phyloP scores from a whole-genome alignment of 345 rosid species.

The Citrus sinensis region DVS_A1.0 CM039163.1:33341001-33341500 shows the following conservation, averaged over 20 bases:
- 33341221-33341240: neutral
- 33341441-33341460: too few relatives aligned
- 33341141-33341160: neutral
- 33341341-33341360: too few relatives aligned
- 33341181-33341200: neutral
- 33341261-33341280: neutral
- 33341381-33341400: neutral
- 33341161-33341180: constrained; percentile 23
- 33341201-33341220: neutral
- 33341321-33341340: neutral
- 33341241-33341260: neutral
- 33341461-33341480: too few relatives aligned
- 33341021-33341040: constrained; percentile 62
- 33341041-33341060: constrained; percentile 53
- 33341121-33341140: neutral
- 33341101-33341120: constrained; percentile 8
- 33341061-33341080: constrained; percentile 40
- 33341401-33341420: neutral
- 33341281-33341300: too few relatives aligned
- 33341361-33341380: neutral
- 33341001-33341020: constrained; percentile 42
- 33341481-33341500: neutral
- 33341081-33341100: constrained; percentile 16
- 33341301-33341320: neutral
- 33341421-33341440: rapidly evolving